Percentiles rank a stretch among this genome's conserved stretches.
phyloP scores from a whole-genome alignment of 2,329 filamentous ascomycete species.

The Metarhizium brunneum region DNA sequence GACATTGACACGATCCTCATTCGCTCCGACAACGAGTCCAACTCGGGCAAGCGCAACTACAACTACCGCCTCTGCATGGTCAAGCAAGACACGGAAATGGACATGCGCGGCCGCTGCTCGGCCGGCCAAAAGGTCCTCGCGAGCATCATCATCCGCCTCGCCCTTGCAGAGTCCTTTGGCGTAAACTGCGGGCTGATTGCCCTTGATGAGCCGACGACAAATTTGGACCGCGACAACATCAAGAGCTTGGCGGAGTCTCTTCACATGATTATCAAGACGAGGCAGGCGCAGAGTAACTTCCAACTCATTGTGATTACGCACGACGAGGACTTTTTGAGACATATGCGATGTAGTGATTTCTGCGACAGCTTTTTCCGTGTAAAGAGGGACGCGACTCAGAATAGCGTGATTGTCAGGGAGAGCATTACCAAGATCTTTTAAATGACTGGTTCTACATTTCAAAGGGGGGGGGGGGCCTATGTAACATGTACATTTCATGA shows the following conservation, averaged over 20 bases:
- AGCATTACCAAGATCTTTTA: slow-evolving; percentile 43
- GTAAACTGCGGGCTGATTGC: slow-evolving; percentile 93
- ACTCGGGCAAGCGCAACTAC: slow-evolving; percentile 68
- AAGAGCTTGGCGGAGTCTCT: slow-evolving; percentile 75
- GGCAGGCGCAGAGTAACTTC: slow-evolving; percentile 85
- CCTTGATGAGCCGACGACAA: slow-evolving; percentile 94
- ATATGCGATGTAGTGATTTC: slow-evolving; percentile 92
- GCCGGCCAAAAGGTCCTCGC: slow-evolving; percentile 95
- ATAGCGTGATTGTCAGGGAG: slow-evolving; percentile 73
- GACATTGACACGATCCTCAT: slow-evolving; percentile 97
- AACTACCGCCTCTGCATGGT: slow-evolving; percentile 98
- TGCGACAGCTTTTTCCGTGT: slow-evolving; percentile 88
- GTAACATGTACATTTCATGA: no score
- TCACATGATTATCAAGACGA: slow-evolving; percentile 75
- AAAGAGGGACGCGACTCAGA: slow-evolving; percentile 71
- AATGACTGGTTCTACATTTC: not conserved
- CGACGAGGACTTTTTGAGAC: slow-evolving; percentile 88
- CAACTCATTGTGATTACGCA: slow-evolving; percentile 98
- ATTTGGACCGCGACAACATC: slow-evolving; percentile 93
- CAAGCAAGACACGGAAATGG: slow-evolving; percentile 95
- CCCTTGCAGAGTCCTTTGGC: slow-evolving; percentile 92
- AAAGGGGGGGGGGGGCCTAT: no score
- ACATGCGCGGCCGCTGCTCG: slow-evolving; percentile 96
- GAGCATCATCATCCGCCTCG: slow-evolving; percentile 93
- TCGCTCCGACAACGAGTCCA: slow-evolving; percentile 76